These are phyloP conservation scores for Hymenoscyphus albidus DNA, from an alignment of 2,329 filamentous ascomycete genomes.

Conservation along the genomic window DNA sequence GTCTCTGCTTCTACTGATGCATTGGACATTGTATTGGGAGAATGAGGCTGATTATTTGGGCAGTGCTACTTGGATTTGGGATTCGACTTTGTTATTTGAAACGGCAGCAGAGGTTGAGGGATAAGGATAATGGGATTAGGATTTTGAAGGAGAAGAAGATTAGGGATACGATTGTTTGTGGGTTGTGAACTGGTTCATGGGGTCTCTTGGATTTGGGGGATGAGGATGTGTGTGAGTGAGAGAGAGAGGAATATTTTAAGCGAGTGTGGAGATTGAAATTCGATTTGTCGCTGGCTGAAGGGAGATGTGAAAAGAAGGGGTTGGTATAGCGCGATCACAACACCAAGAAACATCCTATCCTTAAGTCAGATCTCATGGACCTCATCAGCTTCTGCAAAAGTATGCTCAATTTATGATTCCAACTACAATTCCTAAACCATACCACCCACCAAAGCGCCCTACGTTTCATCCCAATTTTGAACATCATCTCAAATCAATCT, in stretches of 20 bases:
- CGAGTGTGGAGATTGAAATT: too few relatives aligned
- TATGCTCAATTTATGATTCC: too few relatives aligned
- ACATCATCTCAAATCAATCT: not conserved
- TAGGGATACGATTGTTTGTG: not conserved
- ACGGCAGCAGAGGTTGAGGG: not conserved
- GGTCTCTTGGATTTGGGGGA: not conserved
- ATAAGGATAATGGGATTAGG: not conserved
- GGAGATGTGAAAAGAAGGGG: too few relatives aligned
- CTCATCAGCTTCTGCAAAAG: too few relatives aligned
- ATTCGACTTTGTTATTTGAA: not conserved
- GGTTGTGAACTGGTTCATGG: not conserved
- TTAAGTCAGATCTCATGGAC: too few relatives aligned
- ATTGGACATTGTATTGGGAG: not conserved
- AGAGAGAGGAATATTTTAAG: not conserved
- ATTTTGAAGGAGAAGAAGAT: not conserved
- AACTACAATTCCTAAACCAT: too few relatives aligned
- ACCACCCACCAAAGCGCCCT: not conserved
- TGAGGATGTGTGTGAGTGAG: not conserved
- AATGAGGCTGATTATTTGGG: not conserved
- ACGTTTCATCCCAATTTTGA: not conserved
- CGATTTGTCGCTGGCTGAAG: too few relatives aligned
- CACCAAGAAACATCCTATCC: too few relatives aligned
- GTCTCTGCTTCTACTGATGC: not conserved
- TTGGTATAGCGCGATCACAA: too few relatives aligned
- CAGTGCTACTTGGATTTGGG: too few relatives aligned